These are phyloP conservation scores for Tetrapisispora iriomotensis DNA, from an alignment of 805 yeast species.

Conservation along the genomic window DNA sequence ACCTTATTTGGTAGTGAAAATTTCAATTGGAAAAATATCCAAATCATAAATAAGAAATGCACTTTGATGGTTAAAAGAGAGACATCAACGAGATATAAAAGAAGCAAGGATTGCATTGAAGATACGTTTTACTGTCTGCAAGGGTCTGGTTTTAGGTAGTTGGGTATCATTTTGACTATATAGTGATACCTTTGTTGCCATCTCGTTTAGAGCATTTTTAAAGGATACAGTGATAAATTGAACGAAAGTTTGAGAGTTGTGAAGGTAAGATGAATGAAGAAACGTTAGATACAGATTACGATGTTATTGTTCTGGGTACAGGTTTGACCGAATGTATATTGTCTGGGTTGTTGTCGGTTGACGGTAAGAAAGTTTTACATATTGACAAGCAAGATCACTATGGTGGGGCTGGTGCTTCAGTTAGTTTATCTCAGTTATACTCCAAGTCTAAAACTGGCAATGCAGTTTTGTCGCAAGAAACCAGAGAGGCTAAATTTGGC, in stretches of 20 bases:
- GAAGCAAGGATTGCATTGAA: too few relatives aligned
- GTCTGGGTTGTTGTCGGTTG: slow-evolving; percentile 91
- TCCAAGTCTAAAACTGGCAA: slow-evolving; percentile 67
- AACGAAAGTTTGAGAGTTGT: background rate
- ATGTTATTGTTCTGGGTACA: slow-evolving; percentile 86
- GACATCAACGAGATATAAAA: too few relatives aligned
- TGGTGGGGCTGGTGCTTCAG: slow-evolving; percentile 86
- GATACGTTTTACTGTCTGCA: too few relatives aligned
- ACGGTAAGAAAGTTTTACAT: slow-evolving; percentile 94
- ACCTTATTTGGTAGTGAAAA: too few relatives aligned
- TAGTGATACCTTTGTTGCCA: too few relatives aligned
- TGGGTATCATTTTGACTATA: too few relatives aligned
- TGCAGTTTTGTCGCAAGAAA: slow-evolving; percentile 50
- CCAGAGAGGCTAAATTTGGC: slow-evolving; percentile 64
- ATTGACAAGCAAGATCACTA: slow-evolving; percentile 94
- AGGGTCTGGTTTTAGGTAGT: too few relatives aligned
- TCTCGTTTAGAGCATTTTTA: too few relatives aligned
- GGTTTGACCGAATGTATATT: slow-evolving; percentile 96
- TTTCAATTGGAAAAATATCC: too few relatives aligned
- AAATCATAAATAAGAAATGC: too few relatives aligned
- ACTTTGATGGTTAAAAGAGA: too few relatives aligned
- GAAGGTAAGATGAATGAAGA: slow-evolving; percentile 14
- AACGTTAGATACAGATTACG: slow-evolving; percentile 89
- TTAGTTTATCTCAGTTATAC: slow-evolving; percentile 60
- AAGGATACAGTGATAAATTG: background rate